Base-by-base conservation (phyloP, 164 flowering plant genomes). In the Liquidambar formosana region DNA sequence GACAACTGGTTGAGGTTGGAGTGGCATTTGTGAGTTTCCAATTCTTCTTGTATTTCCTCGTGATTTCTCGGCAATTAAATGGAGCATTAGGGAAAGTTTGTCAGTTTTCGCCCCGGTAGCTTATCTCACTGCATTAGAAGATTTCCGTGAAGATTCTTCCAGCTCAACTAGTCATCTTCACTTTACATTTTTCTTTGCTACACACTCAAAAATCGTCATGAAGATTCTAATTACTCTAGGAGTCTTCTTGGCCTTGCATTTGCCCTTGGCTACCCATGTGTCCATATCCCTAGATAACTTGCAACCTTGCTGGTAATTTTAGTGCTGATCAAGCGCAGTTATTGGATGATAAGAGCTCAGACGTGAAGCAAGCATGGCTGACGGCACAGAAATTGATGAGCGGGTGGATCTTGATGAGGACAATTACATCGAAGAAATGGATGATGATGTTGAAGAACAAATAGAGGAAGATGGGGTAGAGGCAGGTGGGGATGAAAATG, bases 371-470 rank as follows among this genome's bases (percentile, higher is more conserved):
- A 49, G 11, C 57, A 91, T 92, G 97, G 88, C 77, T 26, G 94
- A 86, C 54, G 83, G 74, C 33, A 71, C 83, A 48, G 99, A 89
- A 78, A 79, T 79, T 51, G 98, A 90, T 58, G 99, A 95, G 73
- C 88, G 80, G 19, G 94, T 95, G 60, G 97, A 95, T 79, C 85
- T 93, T 68, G 98, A 93, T 54, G 97, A 83, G 63, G 97, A 93
- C 70, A 91, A 87, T 72, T 92, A 91, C 74, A 83, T 77, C 66
- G 91, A 84, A 75, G 97, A 92, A 73, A 83, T 85, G 69, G 94
- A 88, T 64, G 94, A 94, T 72, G 95, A 93, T 61, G 85, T 63
- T 64, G 96, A 86, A 64, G 97, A 89, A 66, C 85, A 77, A 57
- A 63, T 73, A 53, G 99, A 86, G 64, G 92, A 84, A n/a, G 94